These are phyloP conservation scores for Samsoniella hepiali DNA, from an alignment of 2,329 filamentous ascomycete genomes.

Conservation along the genomic window DNA sequence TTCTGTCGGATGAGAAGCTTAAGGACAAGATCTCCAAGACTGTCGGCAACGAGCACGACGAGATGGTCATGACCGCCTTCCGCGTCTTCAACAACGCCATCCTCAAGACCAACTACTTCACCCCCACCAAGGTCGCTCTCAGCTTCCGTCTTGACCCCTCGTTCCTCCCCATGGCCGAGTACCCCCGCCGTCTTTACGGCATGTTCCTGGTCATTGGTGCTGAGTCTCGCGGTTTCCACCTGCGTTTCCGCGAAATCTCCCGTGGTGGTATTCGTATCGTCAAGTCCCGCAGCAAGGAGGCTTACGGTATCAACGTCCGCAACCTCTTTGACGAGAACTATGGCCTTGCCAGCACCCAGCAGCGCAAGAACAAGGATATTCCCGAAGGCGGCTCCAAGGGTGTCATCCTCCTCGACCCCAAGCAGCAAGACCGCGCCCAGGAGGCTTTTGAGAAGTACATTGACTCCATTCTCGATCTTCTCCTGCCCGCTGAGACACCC, in stretches of 20 bases:
- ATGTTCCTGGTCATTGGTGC: constrained; percentile 99
- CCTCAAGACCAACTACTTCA: constrained; percentile 96
- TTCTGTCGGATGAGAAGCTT: constrained; percentile 71
- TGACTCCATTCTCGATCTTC: constrained; percentile 92
- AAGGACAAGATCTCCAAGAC: constrained; percentile 75
- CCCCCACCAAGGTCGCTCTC: constrained; percentile 94
- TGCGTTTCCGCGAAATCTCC: constrained; percentile 95
- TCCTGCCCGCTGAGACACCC: constrained; percentile 83
- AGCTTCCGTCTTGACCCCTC: constrained; percentile 89
- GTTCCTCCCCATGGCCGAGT: constrained; percentile 89
- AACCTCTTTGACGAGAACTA: constrained; percentile 99
- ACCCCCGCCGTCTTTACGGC: constrained; percentile 88
- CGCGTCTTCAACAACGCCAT: constrained; percentile 90
- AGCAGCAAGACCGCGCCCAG: constrained; percentile 87
- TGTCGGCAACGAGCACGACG: constrained; percentile 90
- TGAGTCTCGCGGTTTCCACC: constrained; percentile 94
- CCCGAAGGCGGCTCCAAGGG: constrained; percentile 97
- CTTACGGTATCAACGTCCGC: constrained; percentile 92
- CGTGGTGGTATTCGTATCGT: constrained; percentile 97
- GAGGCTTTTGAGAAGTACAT: constrained; percentile 99
- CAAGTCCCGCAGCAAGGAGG: constrained; percentile 94
- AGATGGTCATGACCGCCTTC: constrained; percentile 97
- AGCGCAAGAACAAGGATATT: constrained; percentile 99
- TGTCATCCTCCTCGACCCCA: constrained; percentile 88
- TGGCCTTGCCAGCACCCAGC: constrained; percentile 94